Evolutionary conservation across 2,329 filamentous ascomycete genomes (phyloP), one percentile per base, ranked within the genome.

Genomic region (Mycosphaerella sp.): DNA sequence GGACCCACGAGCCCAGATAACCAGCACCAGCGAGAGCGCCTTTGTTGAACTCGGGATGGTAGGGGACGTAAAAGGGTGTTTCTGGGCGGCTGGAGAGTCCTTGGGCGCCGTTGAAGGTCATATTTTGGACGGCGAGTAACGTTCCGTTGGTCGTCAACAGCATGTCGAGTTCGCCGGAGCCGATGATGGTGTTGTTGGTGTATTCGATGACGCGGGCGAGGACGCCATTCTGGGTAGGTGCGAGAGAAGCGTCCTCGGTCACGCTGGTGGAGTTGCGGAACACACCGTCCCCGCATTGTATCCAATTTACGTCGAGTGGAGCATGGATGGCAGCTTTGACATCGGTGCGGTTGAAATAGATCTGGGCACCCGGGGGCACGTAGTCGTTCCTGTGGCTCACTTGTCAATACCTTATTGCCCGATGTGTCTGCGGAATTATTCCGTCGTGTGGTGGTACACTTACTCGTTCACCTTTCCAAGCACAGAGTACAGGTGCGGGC

Each of bases 301-400:
- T 45, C 58, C 64, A 71, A 45, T 64, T 53, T 11, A 59, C 59
- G 8, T 51, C 51, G 7, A 57, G 45, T 67, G 8, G 73, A 70
- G 47, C 69, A 59, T 80, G 70, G 43, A 80, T 72, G 2, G 76
- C 77, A 42, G 65, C 58, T 57, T 79, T 72, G 4, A 80, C 77
- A 56, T 79, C 77, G 9, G 69, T 73, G 14, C 77, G 74, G 64
- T 79, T 77, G 70, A 79, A 80, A 67, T 79, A 80, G 34, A 45
- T 40, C 21, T 56, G 44, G 12, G 41, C 48, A 41, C 34, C 34
- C 10, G 10, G 10, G 10, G 34, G 34, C 10, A 4, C 5, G 34
- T 38, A 38, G 34, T 38, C 34, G 34, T 7, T 1, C 6, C 34
- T 38, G 26, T 38, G 6, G 34, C 34, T 38, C 10, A 38, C 34